These are phyloP conservation scores for Urostyla sp. DNA, from an alignment of 73 alveolate genomes.

Conservation along the genomic window DNA sequence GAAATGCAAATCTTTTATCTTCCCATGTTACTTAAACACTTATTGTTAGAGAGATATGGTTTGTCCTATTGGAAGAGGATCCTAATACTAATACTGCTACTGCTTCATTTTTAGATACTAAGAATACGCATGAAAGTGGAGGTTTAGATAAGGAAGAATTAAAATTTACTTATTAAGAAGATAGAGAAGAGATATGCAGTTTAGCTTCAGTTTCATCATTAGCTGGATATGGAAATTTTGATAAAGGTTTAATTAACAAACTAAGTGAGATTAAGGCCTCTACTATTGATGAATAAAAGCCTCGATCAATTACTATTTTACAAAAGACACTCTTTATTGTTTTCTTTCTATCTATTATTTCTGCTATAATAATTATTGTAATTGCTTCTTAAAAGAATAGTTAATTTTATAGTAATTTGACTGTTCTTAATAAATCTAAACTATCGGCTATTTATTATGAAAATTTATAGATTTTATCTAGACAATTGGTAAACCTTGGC, in stretches of 20 bases:
- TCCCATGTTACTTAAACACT: neutral
- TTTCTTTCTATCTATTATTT: conserved; percentile 1
- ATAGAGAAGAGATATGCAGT: conserved; percentile 54
- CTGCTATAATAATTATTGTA: conserved; percentile 27
- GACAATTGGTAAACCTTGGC: conserved; percentile 41
- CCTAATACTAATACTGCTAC: conserved; percentile 53
- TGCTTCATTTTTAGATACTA: conserved; percentile 55
- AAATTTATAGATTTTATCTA: conserved; percentile 10
- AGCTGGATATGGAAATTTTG: conserved; percentile 50
- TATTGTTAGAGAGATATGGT: conserved; percentile 49
- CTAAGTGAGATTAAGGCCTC: conserved; percentile 61
- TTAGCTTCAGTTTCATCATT: conserved; percentile 53
- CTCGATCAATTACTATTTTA: conserved; percentile 24
- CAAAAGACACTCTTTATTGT: conserved; percentile 21
- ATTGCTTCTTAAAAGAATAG: conserved; percentile 25
- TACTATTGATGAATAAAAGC: conserved; percentile 50
- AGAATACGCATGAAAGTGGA: conserved; percentile 31
- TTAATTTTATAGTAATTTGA: conserved; percentile 5
- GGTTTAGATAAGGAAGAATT: conserved; percentile 47
- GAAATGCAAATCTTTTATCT: no score
- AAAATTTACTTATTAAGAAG: conserved; percentile 59
- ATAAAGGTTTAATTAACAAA: conserved; percentile 49
- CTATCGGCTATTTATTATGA: conserved; percentile 6
- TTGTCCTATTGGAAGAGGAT: conserved; percentile 57
- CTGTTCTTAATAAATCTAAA: conserved; percentile 19